A percentile compares a stretch with the other conserved stretches of the same genome.
phyloP scores from a whole-genome alignment of 805 yeast genomes.

The Candida tibetensis region DNA sequence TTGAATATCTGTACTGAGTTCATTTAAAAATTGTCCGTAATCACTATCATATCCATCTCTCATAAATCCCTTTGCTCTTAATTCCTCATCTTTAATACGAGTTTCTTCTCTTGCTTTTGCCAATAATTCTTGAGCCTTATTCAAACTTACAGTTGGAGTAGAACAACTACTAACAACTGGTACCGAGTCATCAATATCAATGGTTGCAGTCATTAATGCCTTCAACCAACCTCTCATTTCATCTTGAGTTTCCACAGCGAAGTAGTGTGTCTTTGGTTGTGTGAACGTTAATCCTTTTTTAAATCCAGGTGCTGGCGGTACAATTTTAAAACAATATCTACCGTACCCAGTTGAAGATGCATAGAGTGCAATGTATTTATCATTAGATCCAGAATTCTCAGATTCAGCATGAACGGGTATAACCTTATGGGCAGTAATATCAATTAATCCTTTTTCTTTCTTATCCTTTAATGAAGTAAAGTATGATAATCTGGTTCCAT shows the following conservation, averaged over 20 bases:
- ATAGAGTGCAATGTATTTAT: slow-evolving; percentile 77
- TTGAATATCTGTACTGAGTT: slow-evolving; percentile 15
- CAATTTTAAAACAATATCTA: slow-evolving; percentile 84
- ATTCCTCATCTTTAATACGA: slow-evolving; percentile 50
- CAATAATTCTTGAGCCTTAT: slow-evolving; percentile 81
- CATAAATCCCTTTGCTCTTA: slow-evolving; percentile 40
- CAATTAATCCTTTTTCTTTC: slow-evolving; percentile 88
- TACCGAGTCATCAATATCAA: slow-evolving; percentile 88
- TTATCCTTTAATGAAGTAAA: slow-evolving; percentile 75
- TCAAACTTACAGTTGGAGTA: slow-evolving; percentile 90
- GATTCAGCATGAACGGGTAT: slow-evolving; percentile 54
- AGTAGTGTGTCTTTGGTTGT: slow-evolving; percentile 91
- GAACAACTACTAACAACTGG: slow-evolving; percentile 92
- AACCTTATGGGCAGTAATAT: slow-evolving; percentile 91
- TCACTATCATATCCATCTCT: slow-evolving; percentile 24
- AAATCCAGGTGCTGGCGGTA: slow-evolving; percentile 98
- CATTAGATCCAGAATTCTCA: slow-evolving; percentile 64
- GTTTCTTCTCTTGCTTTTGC: slow-evolving; percentile 80
- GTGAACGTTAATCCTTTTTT: slow-evolving; percentile 94
- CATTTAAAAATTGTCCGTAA: slow-evolving; percentile 11
- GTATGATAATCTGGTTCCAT: slow-evolving; percentile 90
- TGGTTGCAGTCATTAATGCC: slow-evolving; percentile 91
- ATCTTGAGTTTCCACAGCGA: slow-evolving; percentile 88
- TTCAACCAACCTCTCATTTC: slow-evolving; percentile 96
- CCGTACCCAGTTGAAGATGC: slow-evolving; percentile 95